Base-by-base conservation (phyloP, 1,139 yeast genomes). In the Taphrina deformans region DNA sequence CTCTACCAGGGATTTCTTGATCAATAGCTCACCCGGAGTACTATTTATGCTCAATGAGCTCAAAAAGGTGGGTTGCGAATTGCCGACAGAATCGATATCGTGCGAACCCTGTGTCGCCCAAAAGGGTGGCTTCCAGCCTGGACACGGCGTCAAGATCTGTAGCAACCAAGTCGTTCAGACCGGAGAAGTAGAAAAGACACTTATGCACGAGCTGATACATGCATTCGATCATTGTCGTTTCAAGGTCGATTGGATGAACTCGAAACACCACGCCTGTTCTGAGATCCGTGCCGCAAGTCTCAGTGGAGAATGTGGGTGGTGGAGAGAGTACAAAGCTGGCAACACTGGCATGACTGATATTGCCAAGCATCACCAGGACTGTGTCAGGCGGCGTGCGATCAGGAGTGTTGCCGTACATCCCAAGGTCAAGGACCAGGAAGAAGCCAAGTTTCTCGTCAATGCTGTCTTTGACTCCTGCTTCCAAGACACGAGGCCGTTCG, bases 241-340 rank as follows among this genome's bases (percentile, higher is more conserved):
- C 78, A 80, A 89, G 65, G 90, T 93, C 9, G 88, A 93, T 74
- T 87, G 96, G 86, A 75, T 81, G 66, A 84, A 93, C 75, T 79
- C 95, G 73, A 84, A 85, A 72, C 99, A 93, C 73, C 99, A 93
- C 74, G 99, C 99, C 0, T 95, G 99, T 75, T 87, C 97, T 0
- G 60, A 69, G 76, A 90, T 93, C 62, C 80, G 99, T 68, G 99
- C 99, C 0, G 87, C 96, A 14, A 87, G 89, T 73, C 79, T 93
- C 44, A 88, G 96, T 72, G 99, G 99, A 7, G 99, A 93, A 74
- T 93, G 99, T 76, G 82, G 98, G 41, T 85, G 93, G 72, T 83
- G 88, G 84, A 88, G 88, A 71, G 97, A 93, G 74, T 85, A 93
- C 51, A 48, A 45, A 29, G 65, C 58, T 70, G 82, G 83, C 68